Conservation (phyloP, 345 rosid genomes). For the Gossypium stocksii region DNA sequence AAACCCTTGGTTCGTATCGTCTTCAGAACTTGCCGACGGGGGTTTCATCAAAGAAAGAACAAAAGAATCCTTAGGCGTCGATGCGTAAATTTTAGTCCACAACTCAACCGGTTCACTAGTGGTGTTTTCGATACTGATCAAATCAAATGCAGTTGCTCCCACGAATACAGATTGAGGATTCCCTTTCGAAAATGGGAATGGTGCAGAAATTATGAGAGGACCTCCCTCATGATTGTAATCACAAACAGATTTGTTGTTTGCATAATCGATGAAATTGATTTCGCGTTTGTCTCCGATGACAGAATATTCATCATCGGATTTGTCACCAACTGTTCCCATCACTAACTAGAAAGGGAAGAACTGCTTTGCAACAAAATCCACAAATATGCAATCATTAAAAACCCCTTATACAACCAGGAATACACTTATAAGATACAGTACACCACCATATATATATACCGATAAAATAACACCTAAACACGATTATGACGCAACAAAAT, state of each 20-base stretch:
- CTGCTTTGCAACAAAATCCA: conserved; percentile 1
- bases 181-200: conserved; percentile 57
- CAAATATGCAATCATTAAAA: not conserved
- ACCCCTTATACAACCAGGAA: not conserved
- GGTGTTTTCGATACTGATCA: conserved; percentile 55
- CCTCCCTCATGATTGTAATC: conserved; percentile 51
- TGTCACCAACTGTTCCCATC: conserved; percentile 48
- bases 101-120: conserved; percentile 47
- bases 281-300: conserved; percentile 77
- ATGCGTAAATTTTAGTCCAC: conserved; percentile 64
- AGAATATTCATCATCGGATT: conserved; percentile 60
- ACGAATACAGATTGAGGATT: conserved; percentile 56
- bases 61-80: conserved; percentile 55
- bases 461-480: too few species aligned
- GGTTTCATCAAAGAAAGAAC: conserved; percentile 71
- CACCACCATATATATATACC: not conserved
- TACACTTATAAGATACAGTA: not conserved
- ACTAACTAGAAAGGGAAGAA: conserved; percentile 13
- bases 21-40: conserved; percentile 26
- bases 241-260: conserved; percentile 48
- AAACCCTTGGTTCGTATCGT: conserved; percentile 31
- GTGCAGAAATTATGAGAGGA: conserved; percentile 56
- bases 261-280: conserved; percentile 64
- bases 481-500: not conserved
- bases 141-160: conserved; percentile 51